phyloP scores from a whole-genome alignment of 441 rosid species.

The Euphorbia schlechtendalii region DNA sequence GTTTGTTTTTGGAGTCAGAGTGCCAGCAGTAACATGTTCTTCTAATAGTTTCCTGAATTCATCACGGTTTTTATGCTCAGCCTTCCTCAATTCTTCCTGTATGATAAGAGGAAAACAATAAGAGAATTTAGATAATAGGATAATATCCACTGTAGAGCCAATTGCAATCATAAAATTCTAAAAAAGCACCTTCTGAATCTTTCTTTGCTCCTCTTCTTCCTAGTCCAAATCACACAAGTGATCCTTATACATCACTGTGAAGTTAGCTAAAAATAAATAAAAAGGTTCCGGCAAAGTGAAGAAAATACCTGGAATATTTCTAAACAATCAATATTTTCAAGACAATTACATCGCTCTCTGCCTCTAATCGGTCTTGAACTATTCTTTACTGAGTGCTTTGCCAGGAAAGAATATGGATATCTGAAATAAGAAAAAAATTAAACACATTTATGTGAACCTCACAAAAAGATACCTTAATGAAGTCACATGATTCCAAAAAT shows the following conservation, averaged over 20 bases:
- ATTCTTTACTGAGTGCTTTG: constrained; percentile 86
- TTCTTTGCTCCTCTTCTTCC: constrained; percentile 90
- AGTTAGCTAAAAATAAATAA: constrained; percentile 14
- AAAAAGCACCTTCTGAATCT: constrained; percentile 68
- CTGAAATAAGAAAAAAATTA: not conserved
- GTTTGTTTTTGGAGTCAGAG: constrained; percentile 73
- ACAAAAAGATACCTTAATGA: constrained; percentile 53
- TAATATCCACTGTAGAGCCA: not conserved
- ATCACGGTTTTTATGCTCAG: constrained; percentile 95
- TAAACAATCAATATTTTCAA: constrained; percentile 87
- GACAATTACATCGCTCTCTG: constrained; percentile 85
- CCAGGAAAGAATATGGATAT: constrained; percentile 34
- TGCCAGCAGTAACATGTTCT: constrained; percentile 68
- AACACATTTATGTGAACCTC: constrained; percentile 3
- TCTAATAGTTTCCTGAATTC: constrained; percentile 79
- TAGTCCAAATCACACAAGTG: constrained; percentile 74
- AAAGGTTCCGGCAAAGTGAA: not conserved
- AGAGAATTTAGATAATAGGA: constrained; percentile 11
- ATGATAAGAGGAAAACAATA: constrained; percentile 16
- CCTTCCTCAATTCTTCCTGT: constrained; percentile 80
- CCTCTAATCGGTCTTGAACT: constrained; percentile 59
- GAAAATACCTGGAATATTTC: constrained; percentile 61
- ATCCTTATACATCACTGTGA: constrained; percentile 41
- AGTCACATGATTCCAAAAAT: constrained; percentile 86
- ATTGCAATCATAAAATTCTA: not conserved